Conservation (phyloP, 1,284 basidiomycete genomes). For the Pascua sp. region DNA sequence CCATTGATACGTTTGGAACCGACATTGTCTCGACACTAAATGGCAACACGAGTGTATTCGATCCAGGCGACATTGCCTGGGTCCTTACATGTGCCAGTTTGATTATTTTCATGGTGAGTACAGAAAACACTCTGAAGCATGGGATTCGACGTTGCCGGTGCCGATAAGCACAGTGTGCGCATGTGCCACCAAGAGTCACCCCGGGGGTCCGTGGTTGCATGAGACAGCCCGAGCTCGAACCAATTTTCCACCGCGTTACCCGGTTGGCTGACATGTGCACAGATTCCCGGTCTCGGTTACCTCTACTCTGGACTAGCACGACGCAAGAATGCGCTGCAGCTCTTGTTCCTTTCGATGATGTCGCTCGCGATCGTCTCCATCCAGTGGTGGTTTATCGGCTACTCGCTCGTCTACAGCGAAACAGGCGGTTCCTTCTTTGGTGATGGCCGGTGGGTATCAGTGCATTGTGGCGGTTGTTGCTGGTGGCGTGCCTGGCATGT, state of each 20-base stretch:
- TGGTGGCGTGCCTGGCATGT: no score
- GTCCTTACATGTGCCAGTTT: slow-evolving; percentile 73
- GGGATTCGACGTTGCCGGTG: background rate
- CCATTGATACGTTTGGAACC: slow-evolving; percentile 24
- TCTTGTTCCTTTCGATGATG: slow-evolving; percentile 57
- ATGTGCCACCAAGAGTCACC: no score
- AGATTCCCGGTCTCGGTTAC: slow-evolving; percentile 66
- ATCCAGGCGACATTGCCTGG: slow-evolving; percentile 78
- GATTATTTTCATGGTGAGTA: slow-evolving; percentile 57
- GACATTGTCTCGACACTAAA: slow-evolving; percentile 29
- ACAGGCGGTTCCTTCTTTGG: slow-evolving; percentile 63
- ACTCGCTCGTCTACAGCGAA: slow-evolving; percentile 74
- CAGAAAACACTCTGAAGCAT: no score
- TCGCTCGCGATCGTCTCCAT: slow-evolving; percentile 70
- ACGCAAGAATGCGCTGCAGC: slow-evolving; percentile 58
- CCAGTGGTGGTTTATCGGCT: slow-evolving; percentile 87
- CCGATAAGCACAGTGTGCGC: no score
- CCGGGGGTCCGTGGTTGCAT: background rate
- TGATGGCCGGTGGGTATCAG: slow-evolving; percentile 51
- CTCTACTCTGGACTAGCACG: slow-evolving; percentile 83
- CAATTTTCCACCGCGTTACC: background rate
- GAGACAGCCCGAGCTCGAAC: background rate
- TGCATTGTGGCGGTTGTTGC: no score
- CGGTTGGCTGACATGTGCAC: slow-evolving; percentile 1
- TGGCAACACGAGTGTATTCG: slow-evolving; percentile 54